Conservation (phyloP, 1,284 basidiomycete genomes). For the Grifola frondosa region DNA sequence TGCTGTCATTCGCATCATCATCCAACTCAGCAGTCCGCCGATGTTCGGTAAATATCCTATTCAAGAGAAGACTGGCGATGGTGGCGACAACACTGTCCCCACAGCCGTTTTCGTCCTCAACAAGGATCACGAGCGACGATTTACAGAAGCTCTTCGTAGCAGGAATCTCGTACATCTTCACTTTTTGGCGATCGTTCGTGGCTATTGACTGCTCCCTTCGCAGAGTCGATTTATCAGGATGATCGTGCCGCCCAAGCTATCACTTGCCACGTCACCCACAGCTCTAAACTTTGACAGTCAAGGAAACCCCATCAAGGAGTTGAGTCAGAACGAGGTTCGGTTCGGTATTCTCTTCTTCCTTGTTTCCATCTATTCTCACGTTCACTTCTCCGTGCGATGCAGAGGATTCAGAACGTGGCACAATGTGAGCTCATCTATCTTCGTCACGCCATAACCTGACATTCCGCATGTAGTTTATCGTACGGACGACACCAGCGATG, state of each 20-base stretch:
- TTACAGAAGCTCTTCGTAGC: conserved; percentile 4
- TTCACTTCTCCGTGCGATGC: too few species aligned
- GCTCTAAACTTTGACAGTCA: conserved; percentile 18
- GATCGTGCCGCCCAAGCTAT: conserved; percentile 13
- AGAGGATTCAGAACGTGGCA: conserved; percentile 22
- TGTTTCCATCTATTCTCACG: too few species aligned
- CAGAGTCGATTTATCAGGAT: conserved; percentile 5
- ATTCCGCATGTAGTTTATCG: conserved; percentile 20
- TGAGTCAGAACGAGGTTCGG: conserved; percentile 23
- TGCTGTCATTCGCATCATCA: neutral
- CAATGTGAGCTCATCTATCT: conserved; percentile 13
- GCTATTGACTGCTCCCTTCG: neutral
- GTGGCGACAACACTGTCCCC: neutral
- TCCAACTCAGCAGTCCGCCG: conserved; percentile 11
- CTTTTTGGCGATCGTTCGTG: neutral
- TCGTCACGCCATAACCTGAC: too few species aligned
- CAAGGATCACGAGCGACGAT: neutral
- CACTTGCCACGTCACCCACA: conserved; percentile 17
- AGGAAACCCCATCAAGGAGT: conserved; percentile 15
- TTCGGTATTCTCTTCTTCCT: too few species aligned
- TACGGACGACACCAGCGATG: conserved; percentile 26
- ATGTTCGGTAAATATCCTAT: conserved; percentile 19
- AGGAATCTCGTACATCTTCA: conserved; percentile 12
- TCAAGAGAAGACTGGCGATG: neutral
- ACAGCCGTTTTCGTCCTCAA: conserved; percentile 1